Percentiles rank a stretch among this genome's conserved stretches.
Conservation (phyloP, 2,329 filamentous ascomycete genomes). For the Penicillium sp. region DNA sequence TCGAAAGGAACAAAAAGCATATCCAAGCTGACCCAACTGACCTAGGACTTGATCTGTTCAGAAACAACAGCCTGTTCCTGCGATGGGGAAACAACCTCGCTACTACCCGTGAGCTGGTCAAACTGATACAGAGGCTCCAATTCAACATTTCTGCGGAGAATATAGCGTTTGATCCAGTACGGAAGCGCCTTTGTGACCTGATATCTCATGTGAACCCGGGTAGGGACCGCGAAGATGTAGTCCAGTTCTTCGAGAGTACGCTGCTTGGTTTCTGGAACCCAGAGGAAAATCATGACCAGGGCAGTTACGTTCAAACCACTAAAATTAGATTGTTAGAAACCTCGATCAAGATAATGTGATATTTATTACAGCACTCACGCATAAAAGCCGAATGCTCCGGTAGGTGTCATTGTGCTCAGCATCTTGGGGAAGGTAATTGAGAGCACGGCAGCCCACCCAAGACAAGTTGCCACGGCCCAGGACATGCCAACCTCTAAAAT, state of each 20-base stretch:
- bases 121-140: slow-evolving; percentile 55
- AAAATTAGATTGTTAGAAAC: slow-evolving; percentile 4
- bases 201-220: slow-evolving; percentile 56
- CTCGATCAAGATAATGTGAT: neutral
- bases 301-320: slow-evolving; percentile 60
- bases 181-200: slow-evolving; percentile 58
- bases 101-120: slow-evolving; percentile 22
- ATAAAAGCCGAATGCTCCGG: slow-evolving; percentile 63
- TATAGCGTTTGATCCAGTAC: slow-evolving; percentile 60
- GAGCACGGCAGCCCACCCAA: slow-evolving; percentile 52
- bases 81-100: neutral
- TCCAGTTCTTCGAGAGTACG: slow-evolving; percentile 58
- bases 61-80: neutral
- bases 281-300: slow-evolving; percentile 63
- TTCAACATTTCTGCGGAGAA: slow-evolving; percentile 51
- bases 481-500: slow-evolving; percentile 49
- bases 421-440: slow-evolving; percentile 52
- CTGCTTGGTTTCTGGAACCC: slow-evolving; percentile 58
- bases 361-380: slow-evolving; percentile 31
- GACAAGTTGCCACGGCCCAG: slow-evolving; percentile 46
- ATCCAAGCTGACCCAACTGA: neutral
- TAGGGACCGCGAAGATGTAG: slow-evolving; percentile 59
- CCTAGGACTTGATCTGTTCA: slow-evolving; percentile 6
- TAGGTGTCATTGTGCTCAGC: slow-evolving; percentile 48
- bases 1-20: neutral